A percentile compares a stretch with the other conserved stretches of the same genome.
Evolutionary conservation across 495 filamentous ascomycete species (phyloP).

Genomic region (Penicillium robsamsonii): DNA sequence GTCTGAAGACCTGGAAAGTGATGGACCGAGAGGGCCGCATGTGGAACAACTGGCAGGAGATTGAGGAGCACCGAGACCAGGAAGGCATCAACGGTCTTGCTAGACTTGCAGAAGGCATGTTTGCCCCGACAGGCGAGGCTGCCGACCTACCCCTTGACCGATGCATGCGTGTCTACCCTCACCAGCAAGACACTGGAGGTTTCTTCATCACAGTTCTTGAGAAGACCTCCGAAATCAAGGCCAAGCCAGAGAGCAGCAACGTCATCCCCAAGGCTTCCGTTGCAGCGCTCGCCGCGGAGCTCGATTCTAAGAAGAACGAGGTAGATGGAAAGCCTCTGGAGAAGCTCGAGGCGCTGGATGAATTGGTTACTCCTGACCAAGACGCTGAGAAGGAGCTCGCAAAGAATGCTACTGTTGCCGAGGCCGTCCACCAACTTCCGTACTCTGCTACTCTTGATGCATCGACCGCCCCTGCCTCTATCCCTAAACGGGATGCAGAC

Average conservation of each 20-base stretch:
- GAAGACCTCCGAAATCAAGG: constrained; percentile 84
- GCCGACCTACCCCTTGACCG: constrained; percentile 72
- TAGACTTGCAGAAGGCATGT: constrained; percentile 75
- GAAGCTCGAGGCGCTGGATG: constrained; percentile 53
- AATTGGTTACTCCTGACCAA: constrained; percentile 38
- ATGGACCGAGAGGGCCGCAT: constrained; percentile 78
- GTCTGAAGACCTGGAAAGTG: constrained; percentile 76
- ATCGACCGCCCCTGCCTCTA: constrained; percentile 18
- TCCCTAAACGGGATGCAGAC: constrained; percentile 41
- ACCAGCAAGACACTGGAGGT: constrained; percentile 91
- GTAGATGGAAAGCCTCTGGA: constrained; percentile 34
- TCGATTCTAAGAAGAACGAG: constrained; percentile 47
- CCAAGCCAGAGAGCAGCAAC: constrained; percentile 72
- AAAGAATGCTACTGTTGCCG: constrained; percentile 46
- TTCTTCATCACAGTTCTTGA: constrained; percentile 97
- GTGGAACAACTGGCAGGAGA: constrained; percentile 74
- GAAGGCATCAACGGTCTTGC: constrained; percentile 57
- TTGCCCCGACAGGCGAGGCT: constrained; percentile 62
- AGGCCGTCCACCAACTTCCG: constrained; percentile 40
- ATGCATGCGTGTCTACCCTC: constrained; percentile 90
- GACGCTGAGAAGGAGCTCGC: constrained; percentile 36
- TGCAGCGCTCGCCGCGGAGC: constrained; percentile 54
- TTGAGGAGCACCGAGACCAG: constrained; percentile 60
- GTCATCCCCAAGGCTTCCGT: constrained; percentile 52
- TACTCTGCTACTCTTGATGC: constrained; percentile 37